These are phyloP conservation scores for Aspergillus brunneoviolaceus DNA, from an alignment of 2,329 filamentous ascomycete genomes.

Conservation along the genomic window DNA sequence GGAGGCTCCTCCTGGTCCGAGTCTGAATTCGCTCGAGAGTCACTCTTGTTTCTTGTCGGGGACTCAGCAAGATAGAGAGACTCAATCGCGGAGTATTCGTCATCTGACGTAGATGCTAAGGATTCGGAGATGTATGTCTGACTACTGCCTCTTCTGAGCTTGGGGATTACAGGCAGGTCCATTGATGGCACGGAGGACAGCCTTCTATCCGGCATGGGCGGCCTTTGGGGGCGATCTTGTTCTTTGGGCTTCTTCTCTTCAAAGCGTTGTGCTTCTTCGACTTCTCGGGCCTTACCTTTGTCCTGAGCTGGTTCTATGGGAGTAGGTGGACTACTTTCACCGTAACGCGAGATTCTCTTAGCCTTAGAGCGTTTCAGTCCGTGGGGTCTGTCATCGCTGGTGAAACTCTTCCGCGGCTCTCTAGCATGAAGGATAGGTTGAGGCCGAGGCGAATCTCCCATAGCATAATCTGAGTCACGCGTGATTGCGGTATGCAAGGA, in stretches of 20 bases:
- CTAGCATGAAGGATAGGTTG: conserved; percentile 35
- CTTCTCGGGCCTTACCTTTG: conserved; percentile 15
- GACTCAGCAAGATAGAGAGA: conserved; percentile 22
- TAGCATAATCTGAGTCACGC: conserved; percentile 35
- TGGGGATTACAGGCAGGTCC: conserved; percentile 46
- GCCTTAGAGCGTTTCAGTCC: conserved; percentile 43
- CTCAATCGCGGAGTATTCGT: conserved; percentile 30
- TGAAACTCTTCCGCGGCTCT: conserved; percentile 22
- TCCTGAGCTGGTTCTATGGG: conserved; percentile 26
- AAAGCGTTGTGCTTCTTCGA: conserved; percentile 11
- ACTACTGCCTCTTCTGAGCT: conserved; percentile 41
- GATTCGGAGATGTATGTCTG: conserved; percentile 32
- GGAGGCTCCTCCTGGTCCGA: conserved; percentile 34
- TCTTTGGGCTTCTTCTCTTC: conserved; percentile 18
- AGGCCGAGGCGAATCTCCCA: conserved; percentile 21
- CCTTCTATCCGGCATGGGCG: conserved; percentile 11
- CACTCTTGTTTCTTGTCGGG: conserved; percentile 27
- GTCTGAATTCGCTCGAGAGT: conserved; percentile 29
- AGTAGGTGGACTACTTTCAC: conserved; percentile 29
- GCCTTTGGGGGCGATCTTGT: not conserved
- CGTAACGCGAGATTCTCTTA: conserved; percentile 41
- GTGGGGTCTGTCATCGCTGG: conserved; percentile 31
- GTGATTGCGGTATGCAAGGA: conserved; percentile 35
- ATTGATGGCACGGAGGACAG: conserved; percentile 50
- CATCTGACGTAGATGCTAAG: conserved; percentile 24